Base-by-base conservation (phyloP, 2,329 filamentous ascomycete genomes). In the Teratosphaeria viscida region DNA sequence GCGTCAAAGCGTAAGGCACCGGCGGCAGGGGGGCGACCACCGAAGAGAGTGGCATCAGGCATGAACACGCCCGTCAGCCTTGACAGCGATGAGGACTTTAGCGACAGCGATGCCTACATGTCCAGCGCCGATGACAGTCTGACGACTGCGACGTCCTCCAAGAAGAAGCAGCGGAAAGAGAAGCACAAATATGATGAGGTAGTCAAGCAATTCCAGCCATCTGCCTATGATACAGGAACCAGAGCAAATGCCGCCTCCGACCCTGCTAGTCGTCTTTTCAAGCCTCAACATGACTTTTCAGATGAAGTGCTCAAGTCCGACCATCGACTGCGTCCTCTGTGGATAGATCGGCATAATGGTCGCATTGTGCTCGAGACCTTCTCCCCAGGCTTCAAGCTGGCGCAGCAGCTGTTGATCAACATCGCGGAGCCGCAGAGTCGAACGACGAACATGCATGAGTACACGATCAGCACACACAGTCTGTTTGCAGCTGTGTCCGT, bases 401-500 rank as follows among this genome's bases (percentile, higher is more conserved):
- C 90, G 0, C 91, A 96, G 71, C 91, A 96, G 72, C 96, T 99
- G 72, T 79, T 99, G 61, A 96, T 95, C 68, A 96, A 94, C 54
- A 92, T 99, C 66, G 90, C 92, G 63, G 92, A 99, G 76, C 94
- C 92, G 19, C 80, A 92, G 61, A 96, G 92, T 39, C 85, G 92
- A 61, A 92, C 94, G 60, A 88, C 86, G 5, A 92, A 91, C 70
- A 84, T 97, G 64, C 94, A 97, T 77, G 92, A 99, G 75, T 97
- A 97, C 74, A 84, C 86, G 59, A 82, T 99, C 68, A 96, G 91
- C 2, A 86, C 89, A 27, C 92, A 97, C 75, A 96, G 90, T 74
- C 80, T 99, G 58, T 96, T 97, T 74, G 92, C 94, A 34, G 94
- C 94, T 49, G 90, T 97, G 3, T 96, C 91, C 6, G 91, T 97